Evolutionary conservation across 768 basidiomycete species (phyloP), one percentile per base, ranked within the genome.

Genomic region (Lactifluus echinatus): DNA sequence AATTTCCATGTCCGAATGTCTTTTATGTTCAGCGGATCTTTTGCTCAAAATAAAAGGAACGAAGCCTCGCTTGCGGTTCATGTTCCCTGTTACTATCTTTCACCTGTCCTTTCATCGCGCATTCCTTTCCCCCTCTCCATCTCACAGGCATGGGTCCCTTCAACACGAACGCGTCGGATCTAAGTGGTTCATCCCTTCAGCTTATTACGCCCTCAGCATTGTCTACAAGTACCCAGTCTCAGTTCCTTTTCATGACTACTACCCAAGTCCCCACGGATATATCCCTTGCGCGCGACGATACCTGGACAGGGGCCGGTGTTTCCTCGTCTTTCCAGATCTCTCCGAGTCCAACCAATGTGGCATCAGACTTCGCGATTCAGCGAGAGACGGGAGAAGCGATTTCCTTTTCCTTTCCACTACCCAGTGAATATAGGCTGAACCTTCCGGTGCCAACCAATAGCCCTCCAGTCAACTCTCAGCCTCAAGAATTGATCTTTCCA

Each of bases 1-100:
- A 46, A 47, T 36, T 34, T 40, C 37, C 24, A 53, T 42, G 37
- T 47, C 56, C 56, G 56, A 57, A 17, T 40, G 24, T 57, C 50
- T 57, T 57, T 53, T 47, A 57, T 47, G 14, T 8, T 15, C 45
- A 47, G 34, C 49, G 21, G 40, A 44, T 56, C 33, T 45, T 37
- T 53, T 28, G 8, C 7, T 26, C 42, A 44, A 23, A n/a, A 43
- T 46, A 45, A 50, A 57, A 47, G 42, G 37, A 21, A 53, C 36
- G 56, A 23, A 4, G 15, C 10, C 14, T 5, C 26, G n/a, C 8
- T n/a, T 44, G 14, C 15, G 15, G 15, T 33, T 40, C 12, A 2
- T 42, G 19, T 28, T 34, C 11, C 23, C 42, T 15, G 12, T 34
- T 37, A 24, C 31, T 36, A 24, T 37, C 24, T 14, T 33, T 7